Conservation (phyloP, 1,139 yeast species). For the Kodamaea fungicola region DNA sequence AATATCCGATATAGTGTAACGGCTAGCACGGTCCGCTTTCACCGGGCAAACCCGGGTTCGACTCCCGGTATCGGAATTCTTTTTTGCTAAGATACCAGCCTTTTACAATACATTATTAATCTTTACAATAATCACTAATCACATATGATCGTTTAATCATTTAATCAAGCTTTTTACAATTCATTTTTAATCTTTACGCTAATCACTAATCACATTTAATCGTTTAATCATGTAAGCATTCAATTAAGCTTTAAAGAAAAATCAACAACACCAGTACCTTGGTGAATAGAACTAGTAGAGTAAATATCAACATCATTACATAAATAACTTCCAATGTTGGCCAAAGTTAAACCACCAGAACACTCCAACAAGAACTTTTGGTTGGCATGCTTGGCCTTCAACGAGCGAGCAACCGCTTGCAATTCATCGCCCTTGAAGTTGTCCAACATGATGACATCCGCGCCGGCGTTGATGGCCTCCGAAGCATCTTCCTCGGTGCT, state of each 20-base stretch:
- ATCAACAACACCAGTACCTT: constrained; percentile 79
- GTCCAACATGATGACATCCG: constrained; percentile 94
- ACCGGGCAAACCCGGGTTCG: constrained; percentile 84
- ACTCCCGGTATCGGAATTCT: constrained; percentile 43
- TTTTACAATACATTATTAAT: no score
- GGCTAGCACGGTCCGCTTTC: constrained; percentile 84
- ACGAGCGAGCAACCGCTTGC: constrained; percentile 58
- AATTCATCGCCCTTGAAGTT: constrained; percentile 73
- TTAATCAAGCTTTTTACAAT: no score
- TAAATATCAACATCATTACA: constrained; percentile 84
- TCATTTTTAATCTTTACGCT: no score
- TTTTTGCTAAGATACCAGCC: no score
- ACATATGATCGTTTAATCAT: no score
- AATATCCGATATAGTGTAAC: constrained; percentile 52
- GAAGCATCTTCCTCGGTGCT: constrained; percentile 78
- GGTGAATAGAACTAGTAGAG: constrained; percentile 91
- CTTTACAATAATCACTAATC: no score
- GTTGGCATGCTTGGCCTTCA: constrained; percentile 55
- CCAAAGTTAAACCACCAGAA: constrained; percentile 81
- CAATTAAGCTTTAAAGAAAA: constrained; percentile 73
- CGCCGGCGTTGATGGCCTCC: constrained; percentile 93
- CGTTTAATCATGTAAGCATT: no score
- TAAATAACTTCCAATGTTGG: constrained; percentile 62
- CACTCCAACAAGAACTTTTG: constrained; percentile 73
- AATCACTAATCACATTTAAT: no score